Conservation (phyloP, 73 alveolate genomes). For the Paramecium biaurelia region DNA sequence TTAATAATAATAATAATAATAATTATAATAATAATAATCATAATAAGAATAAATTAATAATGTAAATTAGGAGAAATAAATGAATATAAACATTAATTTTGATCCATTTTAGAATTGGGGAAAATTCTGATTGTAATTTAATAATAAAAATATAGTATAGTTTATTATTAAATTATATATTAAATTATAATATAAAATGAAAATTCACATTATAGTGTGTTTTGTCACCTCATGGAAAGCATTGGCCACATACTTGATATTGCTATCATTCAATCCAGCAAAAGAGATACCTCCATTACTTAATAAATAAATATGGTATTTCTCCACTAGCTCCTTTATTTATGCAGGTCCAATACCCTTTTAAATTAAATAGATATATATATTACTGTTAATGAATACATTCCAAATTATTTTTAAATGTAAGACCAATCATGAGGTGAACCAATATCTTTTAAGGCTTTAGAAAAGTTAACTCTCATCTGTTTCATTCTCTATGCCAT, state of each 20-base stretch:
- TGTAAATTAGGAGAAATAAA: background rate
- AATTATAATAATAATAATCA: background rate
- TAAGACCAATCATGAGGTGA: conserved; percentile 83
- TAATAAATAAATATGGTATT: conserved; percentile 72
- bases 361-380: background rate
- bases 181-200: too few relatives aligned
- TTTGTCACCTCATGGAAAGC: conserved; percentile 65
- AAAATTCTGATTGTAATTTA: background rate
- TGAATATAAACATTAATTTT: background rate
- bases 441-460: conserved; percentile 69
- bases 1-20: background rate
- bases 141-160: background rate
- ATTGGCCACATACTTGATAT: conserved; percentile 82
- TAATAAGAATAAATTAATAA: background rate
- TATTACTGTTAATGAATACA: conserved; percentile 89
- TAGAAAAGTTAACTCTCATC: conserved; percentile 76
- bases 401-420: conserved; percentile 82
- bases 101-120: conserved; percentile 15
- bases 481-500: conserved; percentile 84
- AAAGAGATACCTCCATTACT: conserved; percentile 78
- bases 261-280: conserved; percentile 81
- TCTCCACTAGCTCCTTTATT: conserved; percentile 70
- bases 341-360: conserved; percentile 72
- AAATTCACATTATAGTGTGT: background rate
- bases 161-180: background rate